Base-by-base conservation (phyloP, 2,329 filamentous ascomycete species). In the Penicillium oxalicum region DNA sequence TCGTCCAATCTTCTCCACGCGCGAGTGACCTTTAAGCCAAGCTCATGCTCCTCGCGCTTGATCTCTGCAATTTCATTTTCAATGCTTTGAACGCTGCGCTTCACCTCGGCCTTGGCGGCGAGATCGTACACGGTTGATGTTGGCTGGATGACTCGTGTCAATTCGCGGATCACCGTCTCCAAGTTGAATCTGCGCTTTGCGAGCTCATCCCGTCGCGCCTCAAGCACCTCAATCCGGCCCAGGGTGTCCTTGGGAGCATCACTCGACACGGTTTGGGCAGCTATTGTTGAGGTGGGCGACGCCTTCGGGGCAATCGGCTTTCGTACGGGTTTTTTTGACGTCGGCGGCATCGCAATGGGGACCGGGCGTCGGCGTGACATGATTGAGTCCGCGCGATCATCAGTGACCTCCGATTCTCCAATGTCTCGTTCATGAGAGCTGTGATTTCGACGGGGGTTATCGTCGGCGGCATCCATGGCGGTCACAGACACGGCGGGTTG, bases 1-100 rank as follows among this genome's bases (percentile, higher is more conserved):
- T 84, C 79, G 59, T 91, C 86, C 58, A 83, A 77, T 41, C 87
- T 79, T 72, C 88, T 91, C 70, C 87, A 85, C 8, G 86, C 84
- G 24, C 86, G 75, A 64, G 88, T 81, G 47, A 93, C 73, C 66
- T 83, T 84, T 60, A 93, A 70, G 1, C 88, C 88, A 37, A 91
- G 70, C 48, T 93, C 87, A 61, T 91, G 86, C 67, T 90, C 85
- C 66, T 91, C 83, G 54, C 82, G 77, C 67, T 82, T 79, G 26
- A 93, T 80, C 53, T 90, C 86, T 3, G 83, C 79, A 33, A 91
- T 75, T 64, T 91, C 86, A 44, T 70, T 69, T 50, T 79, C 78
- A 44, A 91, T 73, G 24, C 73, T 76, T 54, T 84, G 80, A 0
- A 93, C 81, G 63, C 86, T 88, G 59, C 70, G 73, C 62, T 79